phyloP scores from a whole-genome alignment of 345 rosid genomes.

The Sisymbrium irio region DNA sequence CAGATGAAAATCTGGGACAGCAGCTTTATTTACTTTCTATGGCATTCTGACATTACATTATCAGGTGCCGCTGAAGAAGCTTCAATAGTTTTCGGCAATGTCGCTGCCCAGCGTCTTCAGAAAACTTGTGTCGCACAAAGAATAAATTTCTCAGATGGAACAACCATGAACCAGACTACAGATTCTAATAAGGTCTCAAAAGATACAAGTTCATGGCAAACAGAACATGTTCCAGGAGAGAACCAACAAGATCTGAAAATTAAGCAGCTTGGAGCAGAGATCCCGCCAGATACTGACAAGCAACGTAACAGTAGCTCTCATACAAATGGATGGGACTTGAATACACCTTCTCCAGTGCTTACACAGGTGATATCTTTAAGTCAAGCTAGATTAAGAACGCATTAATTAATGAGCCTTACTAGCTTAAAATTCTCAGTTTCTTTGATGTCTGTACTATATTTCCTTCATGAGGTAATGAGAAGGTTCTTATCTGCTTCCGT shows the following conservation, averaged over 20 bases:
- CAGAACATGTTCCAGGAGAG: conserved; percentile 48
- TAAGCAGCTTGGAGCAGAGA: conserved; percentile 44
- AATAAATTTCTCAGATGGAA: conserved; percentile 33
- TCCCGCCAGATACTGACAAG: conserved; percentile 43
- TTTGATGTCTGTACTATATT: not conserved
- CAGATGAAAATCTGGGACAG: not conserved
- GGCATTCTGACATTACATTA: not conserved
- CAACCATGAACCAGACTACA: conserved; percentile 37
- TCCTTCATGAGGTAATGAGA: not conserved
- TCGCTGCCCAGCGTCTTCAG: conserved; percentile 60
- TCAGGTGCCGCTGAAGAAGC: conserved; percentile 89
- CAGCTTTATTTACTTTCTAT: not conserved
- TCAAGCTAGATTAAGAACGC: conserved; percentile 10
- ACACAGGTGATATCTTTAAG: conserved; percentile 49
- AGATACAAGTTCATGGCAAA: conserved; percentile 47
- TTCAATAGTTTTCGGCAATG: conserved; percentile 59
- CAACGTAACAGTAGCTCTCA: conserved; percentile 50
- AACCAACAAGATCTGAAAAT: conserved; percentile 45
- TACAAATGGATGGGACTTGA: conserved; percentile 52
- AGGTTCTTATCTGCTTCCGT: not conserved
- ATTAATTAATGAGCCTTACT: conserved; percentile 6
- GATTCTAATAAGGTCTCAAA: conserved; percentile 43
- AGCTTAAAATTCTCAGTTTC: not conserved
- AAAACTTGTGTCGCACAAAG: conserved; percentile 43
- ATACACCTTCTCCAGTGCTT: conserved; percentile 78